Base-by-base conservation (phyloP, 148 eudicot genomes). In the Oxyria digyna region DNA sequence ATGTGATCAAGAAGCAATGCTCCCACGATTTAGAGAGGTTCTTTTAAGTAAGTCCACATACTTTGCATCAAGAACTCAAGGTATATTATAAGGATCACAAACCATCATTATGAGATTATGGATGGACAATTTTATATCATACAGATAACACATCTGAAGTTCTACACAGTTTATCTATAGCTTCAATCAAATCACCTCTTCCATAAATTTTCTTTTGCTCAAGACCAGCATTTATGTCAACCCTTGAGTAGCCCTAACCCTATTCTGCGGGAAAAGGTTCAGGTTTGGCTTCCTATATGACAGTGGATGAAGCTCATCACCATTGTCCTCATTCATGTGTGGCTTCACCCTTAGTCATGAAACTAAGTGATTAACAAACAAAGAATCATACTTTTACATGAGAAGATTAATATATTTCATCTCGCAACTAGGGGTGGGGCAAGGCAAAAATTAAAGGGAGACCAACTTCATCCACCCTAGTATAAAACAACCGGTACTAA, bases 261-360 rank as follows among this genome's bases (percentile, higher is more conserved):
- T 89, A 38, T 80, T 80, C 27, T 90, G 98, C 12, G 98, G 98
- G 1, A 86, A 89, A 27, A 90, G 96, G 9, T 88, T 74, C 43
- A 88, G 95, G 7, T 81, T 35, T n/a, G 92, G 96, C 17, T 76
- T 74, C n/a, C 91, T 89, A 24, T 85, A 45, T 40, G 87, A 88
- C 64, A 96, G 96, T 26, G 98, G 96, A 38, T 89, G 90, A 87
- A 95, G 96, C 6, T 87, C 91, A 96, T 85, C 96, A 0, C 98
- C 98, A 12, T 87, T 94, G 74, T 85, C 87, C 33, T 86, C 86
- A 78, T 87, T 85, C 49, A 89, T 86, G 42, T 91, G 96, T 17
- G 91, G 94, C 43, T 96, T 96, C 0, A 70, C 11, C 26, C 29
- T 27, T 50, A 20, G 17, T 26, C 63, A 55, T 27, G 17, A 55